Base-by-base conservation (phyloP, 2,329 filamentous ascomycete genomes). In the Penicillium sp. region DNA sequence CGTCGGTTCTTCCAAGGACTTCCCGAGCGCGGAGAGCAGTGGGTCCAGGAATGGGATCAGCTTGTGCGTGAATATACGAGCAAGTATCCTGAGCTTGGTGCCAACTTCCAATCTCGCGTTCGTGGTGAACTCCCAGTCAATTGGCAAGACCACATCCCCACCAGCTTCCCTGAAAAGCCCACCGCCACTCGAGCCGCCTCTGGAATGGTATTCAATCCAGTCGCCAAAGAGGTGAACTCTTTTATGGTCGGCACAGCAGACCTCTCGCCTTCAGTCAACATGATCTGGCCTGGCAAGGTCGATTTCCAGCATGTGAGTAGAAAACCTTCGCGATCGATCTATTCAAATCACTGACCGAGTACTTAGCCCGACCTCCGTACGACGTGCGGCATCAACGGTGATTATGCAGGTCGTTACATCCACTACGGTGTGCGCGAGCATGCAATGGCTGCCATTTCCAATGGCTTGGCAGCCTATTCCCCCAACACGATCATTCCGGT, bases 371-470 rank as follows among this genome's bases (percentile, higher is more conserved):
- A 66, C 18, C 57, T 70, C 6, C 57, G 57, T 5, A 70, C 62
- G 0, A 64, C 56, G 5, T 71, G 68, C 45, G 55, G 56, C 18
- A 64, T 67, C 61, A 81, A 81, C 57, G 85, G 84, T 40, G 72
- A 80, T 67, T 81, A 81, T 60, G 65, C 67, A 2, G 77, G 77
- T 21, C 73, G 77, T 7, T 78, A 78, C 55, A 74, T 86, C 55
- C 83, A 82, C 65, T 86, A 78, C 65, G 83, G 83, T 45, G 80
- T 86, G 46, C 80, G 83, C 11, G 83, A 86, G 60, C 83, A 86
- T 63, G 83, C 83, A 50, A 87, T 87, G 84, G 77, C 77, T 2
- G 89, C 89, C 70, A 90, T 95, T 78, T 89, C 95, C 81, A 96
- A 96, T 64, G 85, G 84, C 3, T 68, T 87, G 4, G 83, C 84